Evolutionary conservation across 2,329 filamentous ascomycete species (phyloP).

Genomic region (Rhynchosporium secalis): DNA sequence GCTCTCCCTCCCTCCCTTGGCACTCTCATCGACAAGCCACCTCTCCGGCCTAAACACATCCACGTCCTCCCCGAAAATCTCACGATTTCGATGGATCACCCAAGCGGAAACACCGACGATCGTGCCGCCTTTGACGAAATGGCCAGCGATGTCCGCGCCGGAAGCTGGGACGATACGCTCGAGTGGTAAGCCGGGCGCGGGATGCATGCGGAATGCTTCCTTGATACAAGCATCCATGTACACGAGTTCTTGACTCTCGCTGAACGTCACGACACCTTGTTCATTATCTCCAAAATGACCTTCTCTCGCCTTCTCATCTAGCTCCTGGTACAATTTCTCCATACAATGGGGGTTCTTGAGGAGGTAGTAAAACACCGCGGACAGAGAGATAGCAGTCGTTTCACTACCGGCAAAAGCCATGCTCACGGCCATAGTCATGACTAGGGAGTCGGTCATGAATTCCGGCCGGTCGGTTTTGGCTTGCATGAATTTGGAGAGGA

Average conservation of each 20-base stretch:
- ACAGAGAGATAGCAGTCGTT: conserved; percentile 74
- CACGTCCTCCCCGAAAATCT: conserved; percentile 68
- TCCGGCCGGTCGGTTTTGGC: conserved; percentile 66
- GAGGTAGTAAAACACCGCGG: conserved; percentile 72
- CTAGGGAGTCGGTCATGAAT: conserved; percentile 69
- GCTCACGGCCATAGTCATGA: conserved; percentile 69
- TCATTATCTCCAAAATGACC: conserved; percentile 53
- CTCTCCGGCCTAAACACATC: conserved; percentile 68
- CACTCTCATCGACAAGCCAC: conserved; percentile 53
- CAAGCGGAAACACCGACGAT: conserved; percentile 75
- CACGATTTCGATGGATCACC: conserved; percentile 68
- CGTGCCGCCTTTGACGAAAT: conserved; percentile 65
- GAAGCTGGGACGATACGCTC: conserved; percentile 70
- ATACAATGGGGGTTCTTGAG: conserved; percentile 62
- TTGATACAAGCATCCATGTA: conserved; percentile 80
- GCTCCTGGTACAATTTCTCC: conserved; percentile 56
- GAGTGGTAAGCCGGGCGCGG: conserved; percentile 69
- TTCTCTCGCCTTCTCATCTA: conserved; percentile 57
- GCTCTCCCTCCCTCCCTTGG: conserved; percentile 35
- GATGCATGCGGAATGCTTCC: conserved; percentile 75
- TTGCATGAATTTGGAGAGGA: conserved; percentile 72
- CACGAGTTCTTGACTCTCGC: conserved; percentile 66
- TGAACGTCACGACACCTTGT: conserved; percentile 66
- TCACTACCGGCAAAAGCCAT: conserved; percentile 77
- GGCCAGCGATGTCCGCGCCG: conserved; percentile 63